phyloP scores from a whole-genome alignment of 495 filamentous ascomycete genomes.

The Podospora tetraspora region DNA sequence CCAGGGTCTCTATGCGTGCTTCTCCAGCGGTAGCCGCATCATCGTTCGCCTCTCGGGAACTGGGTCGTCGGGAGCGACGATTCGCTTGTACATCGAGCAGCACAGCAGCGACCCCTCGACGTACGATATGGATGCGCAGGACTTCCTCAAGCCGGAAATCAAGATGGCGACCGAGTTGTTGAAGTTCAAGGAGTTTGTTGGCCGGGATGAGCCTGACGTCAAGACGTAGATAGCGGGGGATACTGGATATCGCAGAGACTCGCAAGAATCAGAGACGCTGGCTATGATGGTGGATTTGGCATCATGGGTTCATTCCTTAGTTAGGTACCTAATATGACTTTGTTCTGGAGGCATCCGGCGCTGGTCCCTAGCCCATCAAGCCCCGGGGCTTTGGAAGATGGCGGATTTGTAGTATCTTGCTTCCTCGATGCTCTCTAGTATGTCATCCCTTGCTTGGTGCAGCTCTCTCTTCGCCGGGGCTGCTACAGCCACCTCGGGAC shows the following conservation, averaged over 20 bases:
- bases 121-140: conserved; percentile 75
- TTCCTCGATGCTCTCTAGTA: conserved; percentile 91
- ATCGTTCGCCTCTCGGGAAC: conserved; percentile 92
- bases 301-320: not conserved
- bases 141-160: conserved; percentile 89
- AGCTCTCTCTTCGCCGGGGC: conserved; percentile 67
- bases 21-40: conserved; percentile 89
- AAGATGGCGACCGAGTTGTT: conserved; percentile 74
- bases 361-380: not conserved
- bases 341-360: not conserved
- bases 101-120: conserved; percentile 69
- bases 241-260: not conserved
- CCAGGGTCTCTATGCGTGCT: conserved; percentile 92
- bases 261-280: not conserved
- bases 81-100: conserved; percentile 93
- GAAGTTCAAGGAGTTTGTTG: conserved; percentile 84
- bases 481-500: conserved; percentile 26
- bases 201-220: conserved; percentile 87
- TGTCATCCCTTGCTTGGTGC: conserved; percentile 84
- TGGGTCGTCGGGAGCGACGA: conserved; percentile 89
- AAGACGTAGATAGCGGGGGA: conserved; percentile 59
- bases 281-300: not conserved
- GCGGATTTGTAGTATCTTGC: conserved; percentile 69
- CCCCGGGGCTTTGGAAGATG: conserved; percentile 46
- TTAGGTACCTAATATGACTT: not conserved